Conservation (phyloP, 2,329 filamentous ascomycete genomes). For the Penicillium psychrosexuale region DNA sequence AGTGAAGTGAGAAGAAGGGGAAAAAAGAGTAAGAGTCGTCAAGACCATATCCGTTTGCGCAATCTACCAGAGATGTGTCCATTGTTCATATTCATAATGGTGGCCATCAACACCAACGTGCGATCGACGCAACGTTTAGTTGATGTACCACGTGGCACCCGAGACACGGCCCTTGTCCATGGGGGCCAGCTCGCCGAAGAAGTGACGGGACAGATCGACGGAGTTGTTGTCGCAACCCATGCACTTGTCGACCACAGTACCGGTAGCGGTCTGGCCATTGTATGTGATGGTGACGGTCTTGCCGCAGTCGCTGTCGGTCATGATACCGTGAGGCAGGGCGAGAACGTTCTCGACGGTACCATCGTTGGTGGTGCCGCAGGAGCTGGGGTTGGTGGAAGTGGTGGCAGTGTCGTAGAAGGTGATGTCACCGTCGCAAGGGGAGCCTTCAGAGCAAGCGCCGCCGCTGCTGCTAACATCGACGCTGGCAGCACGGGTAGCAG, state of each 20-base stretch:
- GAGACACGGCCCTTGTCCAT: conserved; percentile 40
- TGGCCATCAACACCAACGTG: conserved; percentile 1
- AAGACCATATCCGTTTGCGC: conserved; percentile 16
- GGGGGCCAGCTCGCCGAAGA: conserved; percentile 52
- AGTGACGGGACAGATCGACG: conserved; percentile 60
- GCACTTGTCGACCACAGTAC: conserved; percentile 71
- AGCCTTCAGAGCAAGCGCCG: conserved; percentile 25
- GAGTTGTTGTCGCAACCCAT: conserved; percentile 58
- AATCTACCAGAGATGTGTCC: conserved; percentile 26
- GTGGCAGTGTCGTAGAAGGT: conserved; percentile 72
- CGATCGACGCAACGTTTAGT: conserved; percentile 29
- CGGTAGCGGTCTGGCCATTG: conserved; percentile 58
- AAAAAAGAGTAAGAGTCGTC: conserved; percentile 18
- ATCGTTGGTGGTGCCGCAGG: conserved; percentile 62
- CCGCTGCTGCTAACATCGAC: conserved; percentile 11
- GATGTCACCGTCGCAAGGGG: conserved; percentile 57
- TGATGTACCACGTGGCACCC: conserved; percentile 43
- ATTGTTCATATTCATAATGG: background rate
- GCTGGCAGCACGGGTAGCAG: background rate
- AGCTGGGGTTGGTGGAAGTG: conserved; percentile 48
- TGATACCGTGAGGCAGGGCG: conserved; percentile 63
- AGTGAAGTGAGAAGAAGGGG: conserved; percentile 10
- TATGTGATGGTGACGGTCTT: conserved; percentile 62
- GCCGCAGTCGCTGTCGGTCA: conserved; percentile 70
- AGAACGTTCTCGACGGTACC: conserved; percentile 61